phyloP scores from a whole-genome alignment of 2,329 filamentous ascomycete genomes.

The Pseudocercospora pini-densiflorae region DNA sequence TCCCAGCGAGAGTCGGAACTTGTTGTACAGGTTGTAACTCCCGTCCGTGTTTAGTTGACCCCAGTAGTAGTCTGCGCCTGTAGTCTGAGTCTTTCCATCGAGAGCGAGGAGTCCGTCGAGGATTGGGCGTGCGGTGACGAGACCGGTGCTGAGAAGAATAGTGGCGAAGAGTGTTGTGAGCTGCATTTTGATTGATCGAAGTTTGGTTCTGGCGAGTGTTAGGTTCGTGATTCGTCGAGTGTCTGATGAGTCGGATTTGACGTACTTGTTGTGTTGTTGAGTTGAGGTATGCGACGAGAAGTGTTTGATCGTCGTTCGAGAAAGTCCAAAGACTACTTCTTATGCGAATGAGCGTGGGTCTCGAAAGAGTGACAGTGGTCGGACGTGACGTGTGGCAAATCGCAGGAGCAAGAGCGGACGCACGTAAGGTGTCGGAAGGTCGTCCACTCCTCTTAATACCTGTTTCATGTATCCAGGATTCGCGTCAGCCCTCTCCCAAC shows the following conservation, averaged over 20 bases:
- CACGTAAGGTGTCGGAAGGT: background rate
- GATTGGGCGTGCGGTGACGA: background rate
- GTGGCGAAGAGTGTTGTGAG: background rate
- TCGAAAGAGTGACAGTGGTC: constrained; percentile 3
- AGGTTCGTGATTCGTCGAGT: background rate
- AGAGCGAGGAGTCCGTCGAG: background rate
- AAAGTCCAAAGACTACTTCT: background rate
- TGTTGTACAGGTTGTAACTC: background rate
- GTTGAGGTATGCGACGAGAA: background rate
- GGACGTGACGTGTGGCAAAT: background rate
- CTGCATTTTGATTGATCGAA: background rate
- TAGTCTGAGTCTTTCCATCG: background rate
- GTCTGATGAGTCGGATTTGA: background rate
- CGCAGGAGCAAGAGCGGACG: background rate
- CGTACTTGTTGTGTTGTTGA: background rate
- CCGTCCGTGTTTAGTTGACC: background rate
- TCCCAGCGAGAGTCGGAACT: background rate
- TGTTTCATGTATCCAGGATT: background rate
- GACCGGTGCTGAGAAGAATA: background rate
- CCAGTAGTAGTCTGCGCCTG: background rate
- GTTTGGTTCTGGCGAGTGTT: background rate
- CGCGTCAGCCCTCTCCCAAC: background rate
- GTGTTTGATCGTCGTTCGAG: background rate
- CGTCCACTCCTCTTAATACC: constrained; percentile 1
- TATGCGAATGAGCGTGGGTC: background rate